Percentiles rank a stretch among this genome's conserved stretches.
phyloP scores from a whole-genome alignment of 2,329 filamentous ascomycete genomes.

The Rhexocercosporidium sp. region DNA sequence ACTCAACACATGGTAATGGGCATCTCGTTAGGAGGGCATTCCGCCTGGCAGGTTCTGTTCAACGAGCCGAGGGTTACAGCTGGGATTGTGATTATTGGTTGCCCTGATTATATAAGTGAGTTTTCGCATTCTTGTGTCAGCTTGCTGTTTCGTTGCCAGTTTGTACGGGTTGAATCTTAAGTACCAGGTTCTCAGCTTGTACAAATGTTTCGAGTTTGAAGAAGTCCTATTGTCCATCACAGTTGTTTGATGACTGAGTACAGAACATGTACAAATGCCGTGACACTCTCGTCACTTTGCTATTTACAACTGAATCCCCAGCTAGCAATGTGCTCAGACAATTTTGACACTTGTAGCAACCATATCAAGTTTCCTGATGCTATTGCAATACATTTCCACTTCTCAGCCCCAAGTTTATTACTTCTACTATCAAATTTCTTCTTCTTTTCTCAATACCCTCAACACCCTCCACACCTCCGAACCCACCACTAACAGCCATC shows the following conservation, averaged over 20 bases:
- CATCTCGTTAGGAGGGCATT: slow-evolving; percentile 85
- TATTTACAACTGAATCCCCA: too few species aligned
- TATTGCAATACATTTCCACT: too few species aligned
- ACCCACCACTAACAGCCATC: slow-evolving; percentile 18
- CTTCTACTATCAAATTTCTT: not conserved
- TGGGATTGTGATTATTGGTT: slow-evolving; percentile 82
- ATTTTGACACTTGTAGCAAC: too few species aligned
- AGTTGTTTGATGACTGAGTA: too few species aligned
- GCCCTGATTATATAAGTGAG: slow-evolving; percentile 80
- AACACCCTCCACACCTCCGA: not conserved
- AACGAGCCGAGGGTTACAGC: slow-evolving; percentile 79
- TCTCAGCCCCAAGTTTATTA: too few species aligned
- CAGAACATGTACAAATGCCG: too few species aligned
- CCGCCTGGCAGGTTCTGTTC: slow-evolving; percentile 82
- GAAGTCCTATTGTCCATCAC: not conserved
- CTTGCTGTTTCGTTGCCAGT: too few species aligned
- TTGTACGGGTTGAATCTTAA: too few species aligned
- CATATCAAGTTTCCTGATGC: too few species aligned
- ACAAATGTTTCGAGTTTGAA: not conserved
- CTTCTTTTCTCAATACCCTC: not conserved
- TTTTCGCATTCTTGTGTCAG: slow-evolving; percentile 23
- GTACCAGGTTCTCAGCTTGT: not conserved
- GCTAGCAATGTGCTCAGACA: too few species aligned
- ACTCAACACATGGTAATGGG: slow-evolving; percentile 78
- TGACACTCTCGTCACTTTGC: too few species aligned